phyloP scores from a whole-genome alignment of 1,284 basidiomycete species.

The Ustilago vetiveriae region DNA sequence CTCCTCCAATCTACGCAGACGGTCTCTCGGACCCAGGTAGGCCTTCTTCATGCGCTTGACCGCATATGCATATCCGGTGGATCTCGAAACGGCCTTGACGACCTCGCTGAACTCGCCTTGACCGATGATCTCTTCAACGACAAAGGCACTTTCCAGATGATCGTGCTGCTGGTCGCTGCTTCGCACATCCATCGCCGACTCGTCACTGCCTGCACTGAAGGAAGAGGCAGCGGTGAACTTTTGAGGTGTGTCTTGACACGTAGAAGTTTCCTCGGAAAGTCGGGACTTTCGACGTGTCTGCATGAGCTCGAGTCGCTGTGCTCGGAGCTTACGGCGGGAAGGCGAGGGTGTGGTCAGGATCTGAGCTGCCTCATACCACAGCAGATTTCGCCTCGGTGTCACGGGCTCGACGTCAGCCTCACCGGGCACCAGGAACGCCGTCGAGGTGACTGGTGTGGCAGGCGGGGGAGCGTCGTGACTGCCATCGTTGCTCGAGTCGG shows the following conservation, averaged over 20 bases:
- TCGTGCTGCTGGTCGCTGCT: constrained; percentile 15
- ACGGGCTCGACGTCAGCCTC: constrained; percentile 45
- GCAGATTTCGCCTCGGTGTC: constrained; percentile 64
- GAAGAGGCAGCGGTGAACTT: constrained; percentile 13
- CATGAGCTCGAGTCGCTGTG: constrained; percentile 45
- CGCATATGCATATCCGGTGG: constrained; percentile 77
- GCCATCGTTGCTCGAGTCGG: neutral
- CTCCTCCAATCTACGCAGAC: constrained; percentile 87
- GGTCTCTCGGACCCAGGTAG: constrained; percentile 88
- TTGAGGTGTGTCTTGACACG: constrained; percentile 37
- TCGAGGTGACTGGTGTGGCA: constrained; percentile 30
- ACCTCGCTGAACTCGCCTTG: constrained; percentile 94
- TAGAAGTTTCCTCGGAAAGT: constrained; percentile 38
- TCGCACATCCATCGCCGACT: constrained; percentile 18
- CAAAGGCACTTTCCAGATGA: constrained; percentile 71
- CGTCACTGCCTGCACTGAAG: neutral
- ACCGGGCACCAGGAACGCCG: constrained; percentile 5
- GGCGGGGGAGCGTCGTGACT: constrained; percentile 18
- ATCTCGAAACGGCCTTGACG: constrained; percentile 83
- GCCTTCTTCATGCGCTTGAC: constrained; percentile 90
- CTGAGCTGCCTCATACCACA: constrained; percentile 65
- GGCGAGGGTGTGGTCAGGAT: constrained; percentile 59
- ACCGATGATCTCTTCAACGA: constrained; percentile 83
- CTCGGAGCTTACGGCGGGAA: constrained; percentile 37
- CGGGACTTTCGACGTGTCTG: constrained; percentile 36